Percentiles rank a stretch among this genome's conserved stretches.
Evolutionary conservation across 1,139 yeast species (phyloP).

Genomic region (Suhomyces bokatorum): DNA sequence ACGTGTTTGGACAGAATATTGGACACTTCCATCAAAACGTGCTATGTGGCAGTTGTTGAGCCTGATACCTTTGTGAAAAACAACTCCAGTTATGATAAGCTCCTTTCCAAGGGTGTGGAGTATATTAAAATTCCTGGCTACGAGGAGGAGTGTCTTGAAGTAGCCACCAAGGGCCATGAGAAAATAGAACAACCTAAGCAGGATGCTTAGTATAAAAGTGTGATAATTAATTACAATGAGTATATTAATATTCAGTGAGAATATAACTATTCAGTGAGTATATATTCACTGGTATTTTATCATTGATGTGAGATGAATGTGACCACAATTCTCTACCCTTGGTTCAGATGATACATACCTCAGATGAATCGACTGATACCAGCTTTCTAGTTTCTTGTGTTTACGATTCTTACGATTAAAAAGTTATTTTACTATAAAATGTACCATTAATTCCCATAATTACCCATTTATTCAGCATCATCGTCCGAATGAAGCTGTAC

Average conservation of each 20-base stretch:
- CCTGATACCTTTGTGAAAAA: conserved; percentile 85
- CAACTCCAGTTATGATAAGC: conserved; percentile 61
- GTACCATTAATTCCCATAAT: background rate
- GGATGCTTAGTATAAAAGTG: background rate
- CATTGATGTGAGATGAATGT: no score
- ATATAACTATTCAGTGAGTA: no score
- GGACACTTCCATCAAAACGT: conserved; percentile 52
- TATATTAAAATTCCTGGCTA: conserved; percentile 84
- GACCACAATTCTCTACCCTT: no score
- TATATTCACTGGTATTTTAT: no score
- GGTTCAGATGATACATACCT: no score
- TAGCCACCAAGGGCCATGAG: conserved; percentile 78
- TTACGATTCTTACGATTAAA: no score
- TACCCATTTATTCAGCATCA: conserved; percentile 6
- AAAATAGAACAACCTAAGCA: conserved; percentile 18
- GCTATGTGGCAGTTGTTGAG: conserved; percentile 90
- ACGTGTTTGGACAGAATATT: conserved; percentile 87
- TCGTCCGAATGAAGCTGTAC: conserved; percentile 38
- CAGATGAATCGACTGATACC: no score
- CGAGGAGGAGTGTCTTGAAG: conserved; percentile 66
- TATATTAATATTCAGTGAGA: no score
- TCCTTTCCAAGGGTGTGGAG: conserved; percentile 58
- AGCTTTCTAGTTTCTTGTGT: no score
- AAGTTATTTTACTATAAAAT: background rate
- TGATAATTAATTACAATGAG: no score